A percentile compares a stretch with the other conserved stretches of the same genome.
Conservation (phyloP, 495 filamentous ascomycete genomes). For the Glarea lozoyensis region DNA sequence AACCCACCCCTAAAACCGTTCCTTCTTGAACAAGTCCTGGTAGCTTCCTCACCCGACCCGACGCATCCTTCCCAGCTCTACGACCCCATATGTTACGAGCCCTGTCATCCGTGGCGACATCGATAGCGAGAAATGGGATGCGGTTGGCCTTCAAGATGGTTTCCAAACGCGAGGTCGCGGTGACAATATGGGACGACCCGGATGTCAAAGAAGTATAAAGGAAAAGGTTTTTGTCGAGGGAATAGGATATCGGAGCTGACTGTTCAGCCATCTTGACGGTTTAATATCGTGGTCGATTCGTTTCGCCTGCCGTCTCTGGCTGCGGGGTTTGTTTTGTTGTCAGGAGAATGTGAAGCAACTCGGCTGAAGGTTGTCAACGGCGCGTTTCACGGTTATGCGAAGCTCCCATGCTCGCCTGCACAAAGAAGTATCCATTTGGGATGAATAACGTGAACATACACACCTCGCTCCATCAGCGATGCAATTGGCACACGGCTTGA, state of each 20-base stretch:
- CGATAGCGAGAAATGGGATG: conserved; percentile 84
- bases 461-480: conserved; percentile 5
- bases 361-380: neutral
- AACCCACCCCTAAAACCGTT: conserved; percentile 72
- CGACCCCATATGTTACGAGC: conserved; percentile 88
- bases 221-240: conserved; percentile 73
- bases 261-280: conserved; percentile 18
- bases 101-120: conserved; percentile 85
- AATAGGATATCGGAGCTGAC: conserved; percentile 41
- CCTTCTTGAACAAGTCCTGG: conserved; percentile 86
- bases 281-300: neutral
- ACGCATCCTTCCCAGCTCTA: conserved; percentile 52
- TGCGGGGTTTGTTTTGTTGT: neutral
- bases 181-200: conserved; percentile 94
- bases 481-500: conserved; percentile 2
- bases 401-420: conserved; percentile 11
- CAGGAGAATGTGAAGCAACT: neutral
- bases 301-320: neutral
- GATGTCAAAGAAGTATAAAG: conserved; percentile 93
- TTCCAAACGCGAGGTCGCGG: conserved; percentile 88
- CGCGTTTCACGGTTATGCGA: conserved; percentile 10
- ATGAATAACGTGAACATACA: conserved; percentile 12
- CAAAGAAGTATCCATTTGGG: conserved; percentile 15
- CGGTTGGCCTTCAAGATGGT: conserved; percentile 94
- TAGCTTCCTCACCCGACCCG: conserved; percentile 64